Base-by-base conservation (phyloP, 371 early-diverging fungal species). In the Amoeboaphelidium occidentale region DNA sequence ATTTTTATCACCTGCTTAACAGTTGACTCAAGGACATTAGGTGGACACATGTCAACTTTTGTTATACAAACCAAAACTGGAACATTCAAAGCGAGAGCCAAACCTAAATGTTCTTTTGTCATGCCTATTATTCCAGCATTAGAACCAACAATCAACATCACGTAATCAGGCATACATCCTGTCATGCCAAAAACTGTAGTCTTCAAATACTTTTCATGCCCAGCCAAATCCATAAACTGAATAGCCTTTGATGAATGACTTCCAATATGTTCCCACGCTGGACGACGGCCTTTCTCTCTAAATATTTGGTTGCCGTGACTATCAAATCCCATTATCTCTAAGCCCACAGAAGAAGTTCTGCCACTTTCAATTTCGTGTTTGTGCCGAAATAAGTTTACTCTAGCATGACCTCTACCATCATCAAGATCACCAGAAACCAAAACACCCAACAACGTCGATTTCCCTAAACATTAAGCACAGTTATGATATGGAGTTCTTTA, bases 361-460 rank as follows among this genome's bases (percentile, higher is more conserved):
- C 89, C 91, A 1, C 78, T 75, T 50, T 86, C 85, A n/a, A 85
- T 66, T 54, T 90, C 91, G 56, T 90, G 91, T 64, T 83, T 81
- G 59, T 88, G 87, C n/a, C 74, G 61, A 58, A 90, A 88, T 24
- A 91, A 64, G 49, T 81, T 82, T 25, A 84, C 69, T 23, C 92
- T 77, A 2, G 87, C 87, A 50, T 76, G 82, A 41, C 92, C 91
- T 41, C 91, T 73, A 20, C 91, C 91, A 62, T 91, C 89, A 62
- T 91, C 91, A 45, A 88, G 66, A 1, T 73, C 70, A 39, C 83
- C 80, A 55, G 81, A 83, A 12, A 90, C 88, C 48, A 91, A 57
- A 2, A 88, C 88, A 26, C 91, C 91, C 24, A 91, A 65, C 54
- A 84, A 62, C 0, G 89, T 89, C 24, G 81, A 80, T 67, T 88